phyloP scores from a whole-genome alignment of 2,329 filamentous ascomycete genomes.

The Colletotrichum scovillei region DNA sequence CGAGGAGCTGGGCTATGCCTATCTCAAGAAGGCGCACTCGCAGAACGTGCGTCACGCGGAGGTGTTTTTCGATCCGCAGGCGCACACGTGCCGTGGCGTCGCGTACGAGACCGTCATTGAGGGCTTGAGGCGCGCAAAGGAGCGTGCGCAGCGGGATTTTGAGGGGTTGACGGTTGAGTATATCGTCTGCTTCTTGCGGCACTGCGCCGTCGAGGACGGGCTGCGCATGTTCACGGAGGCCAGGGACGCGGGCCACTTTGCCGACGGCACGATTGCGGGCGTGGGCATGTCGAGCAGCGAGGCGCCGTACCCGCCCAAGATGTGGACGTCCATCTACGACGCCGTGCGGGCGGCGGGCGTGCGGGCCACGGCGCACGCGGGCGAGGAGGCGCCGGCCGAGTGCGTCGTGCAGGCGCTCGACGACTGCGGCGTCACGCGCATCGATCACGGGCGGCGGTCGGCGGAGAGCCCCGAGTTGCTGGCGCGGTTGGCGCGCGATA shows the following conservation, averaged over 20 bases:
- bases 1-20: constrained; percentile 77
- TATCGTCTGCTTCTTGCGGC: constrained; percentile 79
- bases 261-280: constrained; percentile 65
- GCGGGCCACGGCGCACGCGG: constrained; percentile 77
- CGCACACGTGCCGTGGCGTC: constrained; percentile 74
- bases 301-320: constrained; percentile 64
- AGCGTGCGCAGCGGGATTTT: constrained; percentile 70
- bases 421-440: constrained; percentile 70
- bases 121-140: constrained; percentile 71
- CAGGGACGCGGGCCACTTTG: constrained; percentile 54
- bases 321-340: constrained; percentile 72
- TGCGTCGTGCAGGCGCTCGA: constrained; percentile 76
- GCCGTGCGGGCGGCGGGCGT: constrained; percentile 60
- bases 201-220: constrained; percentile 72
- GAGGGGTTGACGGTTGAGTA: constrained; percentile 70
- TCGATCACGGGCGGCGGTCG: constrained; percentile 80
- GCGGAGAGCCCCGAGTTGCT: constrained; percentile 70
- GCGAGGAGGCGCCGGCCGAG: constrained; percentile 77
- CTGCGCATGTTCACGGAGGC: constrained; percentile 53
- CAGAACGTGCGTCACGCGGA: constrained; percentile 80
- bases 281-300: constrained; percentile 78
- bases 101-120: constrained; percentile 71
- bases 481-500: constrained; percentile 64
- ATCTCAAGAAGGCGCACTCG: constrained; percentile 72
- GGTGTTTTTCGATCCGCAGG: constrained; percentile 85